A percentile compares a stretch with the other conserved stretches of the same genome.
Evolutionary conservation across 2,329 filamentous ascomycete genomes (phyloP).

Genomic region (Macrophomina phaseolina): DNA sequence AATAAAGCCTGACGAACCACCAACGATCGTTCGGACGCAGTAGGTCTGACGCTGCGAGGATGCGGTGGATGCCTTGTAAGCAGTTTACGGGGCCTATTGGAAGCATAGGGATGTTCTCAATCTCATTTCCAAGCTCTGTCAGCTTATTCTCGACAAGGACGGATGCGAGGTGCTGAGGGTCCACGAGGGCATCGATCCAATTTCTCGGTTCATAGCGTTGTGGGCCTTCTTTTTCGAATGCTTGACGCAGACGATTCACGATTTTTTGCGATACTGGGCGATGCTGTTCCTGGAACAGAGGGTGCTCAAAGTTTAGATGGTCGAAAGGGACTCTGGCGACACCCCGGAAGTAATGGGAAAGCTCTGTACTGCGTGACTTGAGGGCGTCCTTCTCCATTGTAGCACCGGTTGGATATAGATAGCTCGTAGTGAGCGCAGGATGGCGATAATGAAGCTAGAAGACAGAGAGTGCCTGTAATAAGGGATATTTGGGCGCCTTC

Average conservation of each 20-base stretch:
- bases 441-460: too few species aligned
- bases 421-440: too few species aligned
- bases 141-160: not conserved
- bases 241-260: not conserved
- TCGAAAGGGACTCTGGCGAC: not conserved
- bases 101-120: constrained; percentile 25
- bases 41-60: constrained; percentile 30
- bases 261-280: not conserved
- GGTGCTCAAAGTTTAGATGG: not conserved
- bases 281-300: not conserved
- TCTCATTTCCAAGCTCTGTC: not conserved
- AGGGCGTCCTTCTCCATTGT: not conserved
- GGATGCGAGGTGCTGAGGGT: not conserved
- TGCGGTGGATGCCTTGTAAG: constrained; percentile 31
- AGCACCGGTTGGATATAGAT: too few species aligned
- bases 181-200: constrained; percentile 4
- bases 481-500: too few species aligned
- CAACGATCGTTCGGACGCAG: constrained; percentile 35
- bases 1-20: constrained; percentile 33
- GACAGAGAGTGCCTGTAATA: too few species aligned
- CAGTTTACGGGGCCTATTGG: constrained; percentile 29
- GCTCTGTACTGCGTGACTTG: not conserved
- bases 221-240: not conserved
- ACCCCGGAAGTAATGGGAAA: not conserved
- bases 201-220: not conserved